Base-by-base conservation (phyloP, 1,284 basidiomycete species). In the Ustilago crameri region DNA sequence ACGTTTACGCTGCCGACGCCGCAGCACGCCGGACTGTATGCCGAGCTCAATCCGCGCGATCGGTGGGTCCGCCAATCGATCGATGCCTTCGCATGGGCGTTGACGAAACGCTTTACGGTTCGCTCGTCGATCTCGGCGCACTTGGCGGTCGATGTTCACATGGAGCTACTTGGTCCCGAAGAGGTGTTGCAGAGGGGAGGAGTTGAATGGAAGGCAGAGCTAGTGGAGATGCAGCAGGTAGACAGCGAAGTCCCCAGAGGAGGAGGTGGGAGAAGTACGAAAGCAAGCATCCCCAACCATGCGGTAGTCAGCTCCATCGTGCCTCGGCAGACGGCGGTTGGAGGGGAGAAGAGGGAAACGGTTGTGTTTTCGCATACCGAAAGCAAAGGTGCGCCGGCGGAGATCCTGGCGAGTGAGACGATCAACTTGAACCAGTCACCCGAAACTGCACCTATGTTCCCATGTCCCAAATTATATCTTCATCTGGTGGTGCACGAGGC, bases 141-240 rank as follows among this genome's bases (percentile, higher is more conserved):
- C 18, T 22, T 64, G 18, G 64, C 62, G n/a, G n/a, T 63, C 18
- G 61, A 69, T 1, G 52, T 69, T 17, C 26, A 24, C 10, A n/a
- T 74, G 61, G 42, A 58, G 12, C 10, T 65, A 12, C 12, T 58
- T 51, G 54, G 37, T 0, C 61, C 66, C 5, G 71, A 74, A 40
- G 49, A 58, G 37, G 65, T 64, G 15, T 51, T 73, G 24, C 15
- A 30, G 14, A n/a, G 22, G 5, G 70, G 70, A 17, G 65, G 65
- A 17, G 65, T 73, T 0, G 61, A 64, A 41, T 73, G 70, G 70
- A 42, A 61, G 38, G 70, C 70, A 1, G 53, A 68, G 20, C 27
- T 64, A 37, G 65, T 73, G 8, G 57, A 67, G 2, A 41, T 40
- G 14, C 3, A 34, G 2, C 10, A 42, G 41, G 41, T 23, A 2